Conservation (phyloP, 495 filamentous ascomycete genomes). For the Aspergillus egyptiacus region DNA sequence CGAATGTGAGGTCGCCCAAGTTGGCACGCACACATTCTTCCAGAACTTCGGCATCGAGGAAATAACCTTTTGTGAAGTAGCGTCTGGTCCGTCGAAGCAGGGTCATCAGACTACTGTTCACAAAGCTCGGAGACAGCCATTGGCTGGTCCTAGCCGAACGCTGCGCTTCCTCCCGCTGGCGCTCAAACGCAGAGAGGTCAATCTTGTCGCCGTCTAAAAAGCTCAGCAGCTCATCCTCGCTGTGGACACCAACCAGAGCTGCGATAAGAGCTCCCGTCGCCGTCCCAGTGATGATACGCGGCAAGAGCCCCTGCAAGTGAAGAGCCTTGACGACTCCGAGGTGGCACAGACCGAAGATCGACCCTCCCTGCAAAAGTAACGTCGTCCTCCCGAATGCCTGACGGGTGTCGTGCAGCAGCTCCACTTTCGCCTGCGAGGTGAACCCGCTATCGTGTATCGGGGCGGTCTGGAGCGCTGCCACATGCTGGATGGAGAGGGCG, state of each 20-base stretch:
- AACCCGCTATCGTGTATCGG: conserved; percentile 52
- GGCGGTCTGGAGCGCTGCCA: conserved; percentile 63
- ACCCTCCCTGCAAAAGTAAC: conserved; percentile 82
- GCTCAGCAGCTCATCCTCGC: conserved; percentile 73
- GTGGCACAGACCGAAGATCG: conserved; percentile 89
- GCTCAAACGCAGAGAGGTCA: conserved; percentile 73
- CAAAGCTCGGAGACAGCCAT: conserved; percentile 14
- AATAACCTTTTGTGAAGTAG: conserved; percentile 69
- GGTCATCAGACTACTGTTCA: conserved; percentile 48
- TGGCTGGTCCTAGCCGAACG: conserved; percentile 12
- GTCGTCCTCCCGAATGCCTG: conserved; percentile 86
- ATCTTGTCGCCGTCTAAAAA: conserved; percentile 75
- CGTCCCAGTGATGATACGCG: conserved; percentile 86
- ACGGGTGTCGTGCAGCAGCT: conserved; percentile 82
- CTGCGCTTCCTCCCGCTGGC: conserved; percentile 17
- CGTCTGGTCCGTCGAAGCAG: conserved; percentile 55
- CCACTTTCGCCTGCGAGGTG: conserved; percentile 77
- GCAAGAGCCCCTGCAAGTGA: conserved; percentile 75
- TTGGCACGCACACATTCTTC: conserved; percentile 83
- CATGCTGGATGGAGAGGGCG: conserved; percentile 70
- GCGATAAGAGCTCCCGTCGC: conserved; percentile 88
- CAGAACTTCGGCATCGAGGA: conserved; percentile 74
- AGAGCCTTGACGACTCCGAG: conserved; percentile 86
- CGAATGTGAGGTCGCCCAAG: conserved; percentile 85
- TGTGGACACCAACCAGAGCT: conserved; percentile 81